Conservation (phyloP, 1,284 basidiomycete species). For the Cutaneotrichosporon cavernicola region DNA sequence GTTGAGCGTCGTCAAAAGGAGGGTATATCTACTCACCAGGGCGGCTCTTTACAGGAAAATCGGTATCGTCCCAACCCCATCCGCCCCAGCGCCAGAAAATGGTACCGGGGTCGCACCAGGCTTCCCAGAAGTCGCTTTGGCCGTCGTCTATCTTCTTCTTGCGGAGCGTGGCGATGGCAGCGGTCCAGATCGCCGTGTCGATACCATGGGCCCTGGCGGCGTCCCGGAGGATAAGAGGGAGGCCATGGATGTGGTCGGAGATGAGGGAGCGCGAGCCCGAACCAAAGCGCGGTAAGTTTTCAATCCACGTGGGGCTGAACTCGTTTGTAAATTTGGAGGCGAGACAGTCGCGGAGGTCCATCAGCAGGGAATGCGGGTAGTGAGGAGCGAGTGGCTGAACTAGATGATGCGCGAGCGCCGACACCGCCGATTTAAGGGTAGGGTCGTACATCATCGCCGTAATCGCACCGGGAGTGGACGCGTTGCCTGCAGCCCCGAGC, state of each 20-base stretch:
- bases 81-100: slow-evolving; percentile 51
- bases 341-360: slow-evolving; percentile 37
- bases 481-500: background rate
- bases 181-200: slow-evolving; percentile 37
- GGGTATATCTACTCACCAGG: slow-evolving; percentile 36
- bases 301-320: slow-evolving; percentile 44
- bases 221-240: slow-evolving; percentile 36
- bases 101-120: slow-evolving; percentile 53
- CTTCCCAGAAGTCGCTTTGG: slow-evolving; percentile 48
- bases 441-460: slow-evolving; percentile 28
- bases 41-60: slow-evolving; percentile 39
- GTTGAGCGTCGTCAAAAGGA: background rate
- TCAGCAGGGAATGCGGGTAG: slow-evolving; percentile 37
- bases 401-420: slow-evolving; percentile 44
- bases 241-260: slow-evolving; percentile 32
- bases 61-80: slow-evolving; percentile 51
- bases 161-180: slow-evolving; percentile 31
- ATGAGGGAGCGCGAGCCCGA: slow-evolving; percentile 49
- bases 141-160: slow-evolving; percentile 20
- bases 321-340: slow-evolving; percentile 25
- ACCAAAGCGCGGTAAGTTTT: slow-evolving; percentile 37
- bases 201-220: slow-evolving; percentile 37
- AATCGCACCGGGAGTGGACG: background rate
- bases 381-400: slow-evolving; percentile 38
- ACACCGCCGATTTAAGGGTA: slow-evolving; percentile 40